Percentiles rank a stretch among this genome's conserved stretches.
Evolutionary conservation across 2,329 filamentous ascomycete species (phyloP).

Genomic region (Calonectria henricotiae): DNA sequence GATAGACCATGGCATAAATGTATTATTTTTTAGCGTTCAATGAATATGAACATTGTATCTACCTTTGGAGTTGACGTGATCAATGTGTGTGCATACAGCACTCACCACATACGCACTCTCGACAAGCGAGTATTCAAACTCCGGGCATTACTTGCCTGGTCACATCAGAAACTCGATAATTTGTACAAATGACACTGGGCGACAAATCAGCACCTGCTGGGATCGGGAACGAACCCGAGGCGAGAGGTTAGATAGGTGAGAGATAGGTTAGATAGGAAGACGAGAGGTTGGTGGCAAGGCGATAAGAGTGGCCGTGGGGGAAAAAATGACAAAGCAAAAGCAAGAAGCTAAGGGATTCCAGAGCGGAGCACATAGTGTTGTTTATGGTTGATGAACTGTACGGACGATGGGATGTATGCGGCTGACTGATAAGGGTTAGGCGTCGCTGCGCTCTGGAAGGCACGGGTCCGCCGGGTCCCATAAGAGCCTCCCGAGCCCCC

Average conservation of each 20-base stretch:
- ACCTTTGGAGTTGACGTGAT: not conserved
- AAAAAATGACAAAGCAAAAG: not conserved
- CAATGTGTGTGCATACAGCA: not conserved
- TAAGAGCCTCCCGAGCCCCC: not conserved
- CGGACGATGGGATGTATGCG: not conserved
- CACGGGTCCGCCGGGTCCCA: not conserved
- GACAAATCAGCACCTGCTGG: not conserved
- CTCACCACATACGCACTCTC: not conserved
- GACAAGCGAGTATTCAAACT: not conserved
- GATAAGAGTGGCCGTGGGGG: not conserved
- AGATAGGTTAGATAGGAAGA: not conserved
- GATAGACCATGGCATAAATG: constrained; percentile 32
- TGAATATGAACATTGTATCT: not conserved
- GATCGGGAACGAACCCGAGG: constrained; percentile 11
- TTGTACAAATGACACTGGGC: not conserved
- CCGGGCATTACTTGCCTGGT: not conserved
- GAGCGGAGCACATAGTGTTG: constrained; percentile 1
- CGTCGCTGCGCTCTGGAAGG: constrained; percentile 5
- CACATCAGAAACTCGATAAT: not conserved
- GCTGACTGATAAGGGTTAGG: constrained; percentile 35
- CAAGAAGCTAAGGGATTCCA: not conserved
- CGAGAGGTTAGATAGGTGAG: not conserved
- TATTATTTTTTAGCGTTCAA: constrained; percentile 29
- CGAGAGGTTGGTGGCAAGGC: not conserved
- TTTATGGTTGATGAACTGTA: not conserved